Conservation (phyloP, 257 asterid genomes). For the Solanum acaule region DNA sequence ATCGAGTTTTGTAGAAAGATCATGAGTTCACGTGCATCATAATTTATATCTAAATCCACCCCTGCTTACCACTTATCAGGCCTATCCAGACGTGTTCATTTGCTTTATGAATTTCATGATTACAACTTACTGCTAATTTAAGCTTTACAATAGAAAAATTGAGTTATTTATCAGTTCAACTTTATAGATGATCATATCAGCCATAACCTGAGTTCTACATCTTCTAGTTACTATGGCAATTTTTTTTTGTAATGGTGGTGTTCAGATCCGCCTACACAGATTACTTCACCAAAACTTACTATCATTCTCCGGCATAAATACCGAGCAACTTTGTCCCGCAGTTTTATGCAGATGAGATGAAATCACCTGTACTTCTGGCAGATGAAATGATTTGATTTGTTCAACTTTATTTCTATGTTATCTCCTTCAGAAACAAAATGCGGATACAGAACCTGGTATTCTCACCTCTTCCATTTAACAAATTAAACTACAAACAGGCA, state of each 20-base stretch:
- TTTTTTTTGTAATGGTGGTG: neutral
- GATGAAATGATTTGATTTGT: neutral
- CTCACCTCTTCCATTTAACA: neutral
- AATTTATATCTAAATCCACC: neutral
- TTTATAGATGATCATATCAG: neutral
- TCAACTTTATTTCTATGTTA: neutral
- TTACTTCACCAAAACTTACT: neutral
- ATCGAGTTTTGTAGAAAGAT: fast-evolving
- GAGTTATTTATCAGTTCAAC: neutral
- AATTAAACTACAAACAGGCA: neutral
- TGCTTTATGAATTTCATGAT: neutral
- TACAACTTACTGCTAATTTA: neutral
- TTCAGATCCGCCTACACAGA: neutral
- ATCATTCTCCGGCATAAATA: too few species aligned
- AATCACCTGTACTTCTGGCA: too few species aligned
- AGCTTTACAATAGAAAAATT: neutral
- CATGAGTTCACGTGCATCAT: neutral
- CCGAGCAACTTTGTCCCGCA: neutral
- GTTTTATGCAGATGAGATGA: neutral
- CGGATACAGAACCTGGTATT: neutral
- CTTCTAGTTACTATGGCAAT: neutral
- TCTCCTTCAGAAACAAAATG: neutral
- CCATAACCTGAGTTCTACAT: neutral
- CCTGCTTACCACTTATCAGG: neutral
- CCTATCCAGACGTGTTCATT: neutral